phyloP scores from a whole-genome alignment of 768 basidiomycete genomes.

The Collybia sordida region DNA sequence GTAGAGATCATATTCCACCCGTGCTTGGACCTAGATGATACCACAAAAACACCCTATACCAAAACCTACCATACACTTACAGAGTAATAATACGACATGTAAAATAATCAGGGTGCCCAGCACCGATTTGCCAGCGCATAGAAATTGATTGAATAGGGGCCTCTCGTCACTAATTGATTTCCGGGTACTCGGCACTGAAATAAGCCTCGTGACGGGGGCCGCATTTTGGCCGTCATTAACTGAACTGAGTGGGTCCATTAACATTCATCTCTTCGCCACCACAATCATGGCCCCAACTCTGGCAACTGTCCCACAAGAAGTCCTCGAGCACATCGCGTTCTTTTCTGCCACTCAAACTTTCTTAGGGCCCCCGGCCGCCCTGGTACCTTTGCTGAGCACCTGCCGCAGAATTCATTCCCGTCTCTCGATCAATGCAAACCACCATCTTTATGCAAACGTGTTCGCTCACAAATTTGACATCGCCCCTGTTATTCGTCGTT shows the following conservation, averaged over 20 bases:
- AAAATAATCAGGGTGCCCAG: conserved; percentile 4
- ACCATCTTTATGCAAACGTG: conserved; percentile 71
- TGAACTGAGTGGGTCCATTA: background rate
- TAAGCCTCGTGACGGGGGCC: conserved; percentile 4
- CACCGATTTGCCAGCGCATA: conserved; percentile 2
- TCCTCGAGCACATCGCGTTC: conserved; percentile 78
- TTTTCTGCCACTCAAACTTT: conserved; percentile 51
- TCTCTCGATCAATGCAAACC: conserved; percentile 54
- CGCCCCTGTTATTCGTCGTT: conserved; percentile 45
- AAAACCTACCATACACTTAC: too few relatives aligned
- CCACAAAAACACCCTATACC: too few relatives aligned
- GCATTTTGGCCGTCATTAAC: conserved; percentile 6
- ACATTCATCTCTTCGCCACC: conserved; percentile 9
- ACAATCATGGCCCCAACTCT: conserved; percentile 32
- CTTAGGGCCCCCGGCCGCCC: conserved; percentile 60
- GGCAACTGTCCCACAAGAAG: conserved; percentile 65
- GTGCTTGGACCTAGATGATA: too few relatives aligned
- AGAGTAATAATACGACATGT: too few relatives aligned
- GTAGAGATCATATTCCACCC: conserved; percentile 27
- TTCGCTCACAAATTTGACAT: conserved; percentile 71
- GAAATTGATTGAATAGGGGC: too few relatives aligned
- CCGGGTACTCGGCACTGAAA: conserved; percentile 11
- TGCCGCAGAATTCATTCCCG: conserved; percentile 47
- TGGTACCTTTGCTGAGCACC: conserved; percentile 55
- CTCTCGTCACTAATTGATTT: too few relatives aligned